Conservation (phyloP, 2,329 filamentous ascomycete genomes). For the Paradendryphiella salina region DNA sequence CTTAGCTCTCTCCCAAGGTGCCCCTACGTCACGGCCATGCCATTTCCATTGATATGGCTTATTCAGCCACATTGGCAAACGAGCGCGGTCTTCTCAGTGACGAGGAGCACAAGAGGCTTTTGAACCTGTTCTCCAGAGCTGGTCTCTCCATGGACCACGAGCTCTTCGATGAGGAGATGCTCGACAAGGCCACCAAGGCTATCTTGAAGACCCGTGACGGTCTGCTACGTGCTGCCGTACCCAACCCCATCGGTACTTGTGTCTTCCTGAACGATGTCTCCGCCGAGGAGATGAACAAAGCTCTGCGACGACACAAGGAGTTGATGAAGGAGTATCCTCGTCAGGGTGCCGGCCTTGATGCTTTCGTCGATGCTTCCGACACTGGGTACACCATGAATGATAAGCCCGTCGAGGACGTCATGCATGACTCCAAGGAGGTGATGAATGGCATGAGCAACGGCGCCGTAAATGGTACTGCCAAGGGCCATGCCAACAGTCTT, state of each 20-base stretch:
- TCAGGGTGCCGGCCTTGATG: slow-evolving; percentile 67
- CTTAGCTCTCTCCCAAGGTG: slow-evolving; percentile 65
- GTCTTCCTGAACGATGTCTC: slow-evolving; percentile 70
- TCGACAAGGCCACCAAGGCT: slow-evolving; percentile 67
- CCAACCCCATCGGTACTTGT: slow-evolving; percentile 67
- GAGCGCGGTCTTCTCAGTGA: slow-evolving; percentile 63
- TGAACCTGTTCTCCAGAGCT: slow-evolving; percentile 70
- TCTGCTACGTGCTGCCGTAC: slow-evolving; percentile 68
- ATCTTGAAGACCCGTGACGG: slow-evolving; percentile 74
- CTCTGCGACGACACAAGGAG: slow-evolving; percentile 65
- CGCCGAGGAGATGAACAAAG: slow-evolving; percentile 63
- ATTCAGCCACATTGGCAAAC: slow-evolving; percentile 69
- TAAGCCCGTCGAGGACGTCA: slow-evolving; percentile 42
- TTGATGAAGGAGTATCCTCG: slow-evolving; percentile 66
- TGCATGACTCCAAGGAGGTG: slow-evolving; percentile 24
- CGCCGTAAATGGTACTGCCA: slow-evolving; percentile 24
- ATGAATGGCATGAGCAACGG: slow-evolving; percentile 34
- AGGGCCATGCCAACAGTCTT: slow-evolving; percentile 26
- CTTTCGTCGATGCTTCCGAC: slow-evolving; percentile 69
- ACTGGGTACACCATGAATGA: slow-evolving; percentile 62
- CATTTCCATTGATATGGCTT: slow-evolving; percentile 77
- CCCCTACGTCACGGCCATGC: slow-evolving; percentile 73
- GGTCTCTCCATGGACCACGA: slow-evolving; percentile 73
- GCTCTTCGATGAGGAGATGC: slow-evolving; percentile 66
- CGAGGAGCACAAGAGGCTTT: slow-evolving; percentile 63